Evolutionary conservation across 2,329 filamentous ascomycete species (phyloP).

Genomic region (Stachybotrys elegans): DNA sequence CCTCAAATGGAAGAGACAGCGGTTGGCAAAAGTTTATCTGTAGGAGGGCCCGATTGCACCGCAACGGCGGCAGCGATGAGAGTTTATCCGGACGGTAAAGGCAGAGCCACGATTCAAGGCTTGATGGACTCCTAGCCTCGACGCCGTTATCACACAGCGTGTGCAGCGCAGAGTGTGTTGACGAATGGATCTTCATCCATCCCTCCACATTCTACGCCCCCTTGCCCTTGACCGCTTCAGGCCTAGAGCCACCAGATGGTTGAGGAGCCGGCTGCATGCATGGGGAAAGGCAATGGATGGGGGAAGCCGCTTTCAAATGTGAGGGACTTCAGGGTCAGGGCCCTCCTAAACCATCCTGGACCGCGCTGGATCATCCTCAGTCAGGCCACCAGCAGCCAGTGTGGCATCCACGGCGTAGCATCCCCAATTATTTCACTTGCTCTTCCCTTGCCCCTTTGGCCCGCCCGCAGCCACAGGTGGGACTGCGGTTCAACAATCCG

Average conservation of each 20-base stretch:
- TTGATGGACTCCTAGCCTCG: too few relatives aligned
- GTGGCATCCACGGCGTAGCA: slow-evolving; percentile 14
- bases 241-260: slow-evolving; percentile 35
- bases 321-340: slow-evolving; percentile 6
- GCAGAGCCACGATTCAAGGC: too few relatives aligned
- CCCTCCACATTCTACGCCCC: too few relatives aligned
- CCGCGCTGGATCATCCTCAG: not conserved
- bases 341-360: not conserved
- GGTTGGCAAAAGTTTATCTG: too few relatives aligned
- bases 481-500: not conserved
- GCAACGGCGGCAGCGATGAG: too few relatives aligned
- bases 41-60: too few relatives aligned
- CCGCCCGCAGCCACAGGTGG: not conserved
- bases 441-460: not conserved
- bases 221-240: slow-evolving; percentile 17
- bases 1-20: too few relatives aligned
- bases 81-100: too few relatives aligned
- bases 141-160: too few relatives aligned
- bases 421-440: not conserved
- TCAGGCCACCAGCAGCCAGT: too few relatives aligned
- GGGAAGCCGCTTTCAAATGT: slow-evolving; percentile 17
- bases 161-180: too few relatives aligned
- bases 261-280: slow-evolving; percentile 31
- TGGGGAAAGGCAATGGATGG: slow-evolving; percentile 10
- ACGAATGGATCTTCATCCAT: too few relatives aligned